Evolutionary conservation across 139 green algal species (phyloP).

Genomic region (Chlorella sp.): DNA sequence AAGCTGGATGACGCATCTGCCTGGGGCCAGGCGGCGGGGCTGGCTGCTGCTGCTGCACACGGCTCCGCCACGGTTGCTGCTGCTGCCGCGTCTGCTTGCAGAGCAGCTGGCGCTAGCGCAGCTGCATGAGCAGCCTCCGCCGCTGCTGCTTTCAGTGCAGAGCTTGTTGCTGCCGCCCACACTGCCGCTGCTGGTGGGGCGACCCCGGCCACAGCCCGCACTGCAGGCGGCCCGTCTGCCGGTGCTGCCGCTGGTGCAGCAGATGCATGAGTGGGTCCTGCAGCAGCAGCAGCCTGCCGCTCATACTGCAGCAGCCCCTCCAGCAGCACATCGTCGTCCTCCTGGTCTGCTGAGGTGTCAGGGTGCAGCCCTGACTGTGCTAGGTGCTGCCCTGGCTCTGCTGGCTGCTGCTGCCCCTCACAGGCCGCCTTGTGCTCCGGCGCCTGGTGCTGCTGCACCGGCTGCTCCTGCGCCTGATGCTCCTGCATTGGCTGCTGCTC

Average conservation of each 20-base stretch:
- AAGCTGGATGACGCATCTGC: no score
- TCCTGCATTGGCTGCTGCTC: no score
- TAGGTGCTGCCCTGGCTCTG: not conserved
- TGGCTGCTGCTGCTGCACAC: not conserved
- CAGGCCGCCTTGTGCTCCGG: no score
- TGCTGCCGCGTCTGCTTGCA: not conserved
- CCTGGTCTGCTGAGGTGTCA: no score
- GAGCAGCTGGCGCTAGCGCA: not conserved
- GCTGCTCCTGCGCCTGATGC: no score
- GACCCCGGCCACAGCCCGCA: not conserved
- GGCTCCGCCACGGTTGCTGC: not conserved
- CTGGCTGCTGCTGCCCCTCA: not conserved
- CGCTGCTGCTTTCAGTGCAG: not conserved
- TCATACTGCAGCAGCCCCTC: conserved; percentile 5
- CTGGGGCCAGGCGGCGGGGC: no score
- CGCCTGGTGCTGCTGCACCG: no score
- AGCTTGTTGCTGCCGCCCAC: not conserved
- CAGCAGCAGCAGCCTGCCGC: not conserved
- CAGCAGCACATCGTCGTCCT: not conserved
- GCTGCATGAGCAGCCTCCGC: not conserved
- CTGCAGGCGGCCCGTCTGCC: fast-evolving
- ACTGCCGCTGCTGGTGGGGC: not conserved
- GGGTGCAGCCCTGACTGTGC: not conserved
- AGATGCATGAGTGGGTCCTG: not conserved
- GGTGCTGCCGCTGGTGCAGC: not conserved